phyloP scores from a whole-genome alignment of 768 basidiomycete genomes.

The Nidularia sp. region DNA sequence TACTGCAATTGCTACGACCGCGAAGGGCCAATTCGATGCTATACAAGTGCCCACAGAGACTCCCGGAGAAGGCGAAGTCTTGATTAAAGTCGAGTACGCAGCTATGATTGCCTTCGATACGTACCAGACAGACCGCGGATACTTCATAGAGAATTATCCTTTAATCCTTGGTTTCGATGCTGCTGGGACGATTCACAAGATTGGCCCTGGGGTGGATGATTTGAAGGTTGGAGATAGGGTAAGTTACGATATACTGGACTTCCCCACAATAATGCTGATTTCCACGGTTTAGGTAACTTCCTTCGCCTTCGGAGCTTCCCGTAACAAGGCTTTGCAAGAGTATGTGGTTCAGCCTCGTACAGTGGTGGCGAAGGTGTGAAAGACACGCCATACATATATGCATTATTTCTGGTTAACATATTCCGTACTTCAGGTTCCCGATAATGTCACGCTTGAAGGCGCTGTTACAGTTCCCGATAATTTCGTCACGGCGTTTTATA shows the following conservation, averaged over 20 bases:
- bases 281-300: constrained; percentile 14
- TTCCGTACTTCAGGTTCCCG: not conserved
- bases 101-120: constrained; percentile 35
- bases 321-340: constrained; percentile 31
- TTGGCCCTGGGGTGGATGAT: constrained; percentile 27
- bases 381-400: not conserved
- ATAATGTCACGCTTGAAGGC: constrained; percentile 1
- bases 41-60: constrained; percentile 27
- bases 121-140: constrained; percentile 31
- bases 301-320: constrained; percentile 17
- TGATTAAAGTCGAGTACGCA: constrained; percentile 35
- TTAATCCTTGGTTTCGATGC: constrained; percentile 30
- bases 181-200: constrained; percentile 29
- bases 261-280: not conserved
- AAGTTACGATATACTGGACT: constrained; percentile 6
- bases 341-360: constrained; percentile 23
- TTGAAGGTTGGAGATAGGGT: constrained; percentile 36
- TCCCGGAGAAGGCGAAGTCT: constrained; percentile 30
- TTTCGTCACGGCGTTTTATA: constrained; percentile 36
- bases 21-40: constrained; percentile 27
- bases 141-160: constrained; percentile 25
- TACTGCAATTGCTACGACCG: constrained; percentile 32
- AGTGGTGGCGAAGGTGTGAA: constrained; percentile 31
- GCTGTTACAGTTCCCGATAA: constrained; percentile 36
- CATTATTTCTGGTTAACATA: not conserved